These are phyloP conservation scores for Nitzschia sp. DNA, from an alignment of 108 stramenopile genomes.

Conservation along the genomic window DNA sequence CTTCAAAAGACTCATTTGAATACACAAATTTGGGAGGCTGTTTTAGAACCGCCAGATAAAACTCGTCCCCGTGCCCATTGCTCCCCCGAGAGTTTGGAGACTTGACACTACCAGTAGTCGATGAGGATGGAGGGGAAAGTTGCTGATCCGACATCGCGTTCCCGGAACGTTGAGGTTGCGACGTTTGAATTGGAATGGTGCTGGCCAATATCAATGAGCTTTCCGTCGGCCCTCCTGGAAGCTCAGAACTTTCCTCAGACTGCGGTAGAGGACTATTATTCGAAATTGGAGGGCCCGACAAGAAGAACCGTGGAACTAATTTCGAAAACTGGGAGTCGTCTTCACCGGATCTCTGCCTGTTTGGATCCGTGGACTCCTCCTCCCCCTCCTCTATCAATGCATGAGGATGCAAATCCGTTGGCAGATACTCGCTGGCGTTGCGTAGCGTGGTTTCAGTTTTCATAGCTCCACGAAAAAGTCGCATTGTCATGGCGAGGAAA, in stretches of 20 bases:
- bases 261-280: neutral
- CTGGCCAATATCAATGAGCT: neutral
- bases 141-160: conserved; percentile 31
- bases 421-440: conserved; percentile 3
- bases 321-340: neutral
- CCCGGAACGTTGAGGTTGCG: conserved; percentile 1
- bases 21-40: conserved; percentile 53
- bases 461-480: neutral
- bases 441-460: neutral
- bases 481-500: conserved; percentile 2
- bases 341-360: neutral
- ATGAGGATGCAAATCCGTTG: neutral
- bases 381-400: too few relatives aligned
- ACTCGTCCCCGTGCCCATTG: conserved; percentile 8
- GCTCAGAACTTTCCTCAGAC: conserved; percentile 1
- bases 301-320: neutral
- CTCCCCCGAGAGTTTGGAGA: conserved; percentile 18
- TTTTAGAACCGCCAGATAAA: conserved; percentile 28
- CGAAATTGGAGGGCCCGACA: neutral
- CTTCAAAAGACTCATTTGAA: conserved; percentile 48
- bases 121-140: conserved; percentile 27
- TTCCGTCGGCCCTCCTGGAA: neutral
- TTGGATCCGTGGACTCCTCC: neutral
- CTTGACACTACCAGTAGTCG: neutral
- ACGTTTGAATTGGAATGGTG: neutral